These are phyloP conservation scores for Beta vulgaris DNA, from an alignment of 148 eudicot species.

Conservation along the genomic window DNA sequence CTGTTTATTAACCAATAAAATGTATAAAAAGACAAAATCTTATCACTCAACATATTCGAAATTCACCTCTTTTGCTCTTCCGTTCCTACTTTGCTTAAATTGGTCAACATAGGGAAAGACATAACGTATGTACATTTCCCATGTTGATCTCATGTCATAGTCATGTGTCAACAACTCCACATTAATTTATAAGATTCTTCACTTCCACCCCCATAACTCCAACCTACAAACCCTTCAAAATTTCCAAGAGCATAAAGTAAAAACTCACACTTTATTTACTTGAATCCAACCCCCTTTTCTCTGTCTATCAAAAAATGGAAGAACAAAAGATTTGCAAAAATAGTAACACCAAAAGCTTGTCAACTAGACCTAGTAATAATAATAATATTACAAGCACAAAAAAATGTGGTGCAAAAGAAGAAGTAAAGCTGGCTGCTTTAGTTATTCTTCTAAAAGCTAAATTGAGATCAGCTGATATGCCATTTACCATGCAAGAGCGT, in stretches of 20 bases:
- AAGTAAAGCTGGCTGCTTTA: constrained; percentile 6
- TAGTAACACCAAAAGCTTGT: not conserved
- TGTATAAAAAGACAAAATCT: no score
- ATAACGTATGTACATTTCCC: constrained; percentile 10
- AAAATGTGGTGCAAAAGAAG: not conserved
- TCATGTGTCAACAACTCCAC: constrained; percentile 9
- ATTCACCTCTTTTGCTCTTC: no score
- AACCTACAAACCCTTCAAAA: not conserved
- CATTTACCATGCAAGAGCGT: constrained; percentile 23
- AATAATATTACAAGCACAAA: no score
- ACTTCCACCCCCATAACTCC: not conserved
- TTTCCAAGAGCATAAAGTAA: no score
- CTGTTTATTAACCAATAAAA: no score
- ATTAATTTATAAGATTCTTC: not conserved
- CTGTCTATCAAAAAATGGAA: not conserved
- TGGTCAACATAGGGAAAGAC: not conserved
- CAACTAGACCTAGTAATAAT: not conserved
- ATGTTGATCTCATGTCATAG: constrained; percentile 14
- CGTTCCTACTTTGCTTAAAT: not conserved
- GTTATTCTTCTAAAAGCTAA: not conserved
- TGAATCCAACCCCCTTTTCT: no score
- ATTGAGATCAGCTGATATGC: constrained; percentile 14
- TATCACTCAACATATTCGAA: no score
- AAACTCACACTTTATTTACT: no score
- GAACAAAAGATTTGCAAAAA: not conserved